Evolutionary conservation across 352 stramenopile species (phyloP), one percentile per base, ranked within the genome.

Genomic region (Globisporangium nodosum): DNA sequence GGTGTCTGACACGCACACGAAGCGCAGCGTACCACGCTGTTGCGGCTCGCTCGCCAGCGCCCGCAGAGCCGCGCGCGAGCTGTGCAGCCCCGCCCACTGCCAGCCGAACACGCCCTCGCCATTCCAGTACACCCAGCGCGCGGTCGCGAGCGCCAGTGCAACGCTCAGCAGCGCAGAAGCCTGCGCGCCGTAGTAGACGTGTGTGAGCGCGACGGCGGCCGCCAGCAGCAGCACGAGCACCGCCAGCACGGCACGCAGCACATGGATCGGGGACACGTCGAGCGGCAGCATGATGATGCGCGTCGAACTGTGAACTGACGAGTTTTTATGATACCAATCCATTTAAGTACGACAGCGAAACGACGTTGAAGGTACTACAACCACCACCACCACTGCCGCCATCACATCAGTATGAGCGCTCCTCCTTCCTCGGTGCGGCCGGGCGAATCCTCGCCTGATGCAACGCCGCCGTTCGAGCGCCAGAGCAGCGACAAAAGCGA

Each of bases 1-100:
- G 18, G 85, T 94, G 57, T 94, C 85, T 0, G 85, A 94, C 58
- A 94, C 73, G 63, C 85, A 92, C 4, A 93, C 83, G 1, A 94
- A 66, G 24, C 85, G 74, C 11, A 94, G 56, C 7, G 76, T 87
- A 4, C 74, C 78, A 9, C 73, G 58, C 49, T 78, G 70, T 50
- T 89, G 68, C 8, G 79, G 74, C 0, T 71, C 52, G 37, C 66
- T 79, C 7, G 33, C 58, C 1, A 92, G 54, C 0, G 71, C 69
- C 2, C 8, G 30, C 18, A 73, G 57, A 1, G 80, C 27, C 0
- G 12, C 16, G 8, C 70, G 58, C 0, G 74, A 74, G 42, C 73
- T 70, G 42, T 74, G 74, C 24, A 92, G 56, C 69, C 69, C 89
- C 3, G 30, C 18, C 63, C 54, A 74, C 13, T 60, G 60, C 66